Evolutionary conservation across 495 filamentous ascomycete genomes (phyloP).

Genomic region (Darksidea phi): DNA sequence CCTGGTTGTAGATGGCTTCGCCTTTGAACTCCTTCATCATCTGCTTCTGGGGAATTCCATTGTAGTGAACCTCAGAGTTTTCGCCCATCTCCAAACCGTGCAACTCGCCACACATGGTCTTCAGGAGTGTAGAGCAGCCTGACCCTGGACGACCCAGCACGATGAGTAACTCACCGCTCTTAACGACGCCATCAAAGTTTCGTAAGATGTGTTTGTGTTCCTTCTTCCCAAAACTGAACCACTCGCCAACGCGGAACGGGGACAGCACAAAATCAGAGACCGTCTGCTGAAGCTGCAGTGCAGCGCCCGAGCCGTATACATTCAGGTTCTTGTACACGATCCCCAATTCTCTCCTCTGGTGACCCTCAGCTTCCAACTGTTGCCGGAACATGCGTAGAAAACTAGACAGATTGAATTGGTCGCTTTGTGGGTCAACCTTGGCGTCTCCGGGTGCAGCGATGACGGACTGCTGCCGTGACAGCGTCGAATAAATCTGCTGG

Average conservation of each 20-base stretch:
- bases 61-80: constrained; percentile 25
- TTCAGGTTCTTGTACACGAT: constrained; percentile 21
- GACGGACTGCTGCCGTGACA: not conserved
- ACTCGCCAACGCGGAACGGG: not conserved
- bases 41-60: constrained; percentile 26
- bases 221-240: constrained; percentile 24
- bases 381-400: constrained; percentile 11
- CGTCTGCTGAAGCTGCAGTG: constrained; percentile 16
- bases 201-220: constrained; percentile 20
- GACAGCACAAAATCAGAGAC: constrained; percentile 4
- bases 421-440: constrained; percentile 10
- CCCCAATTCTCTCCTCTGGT: constrained; percentile 5
- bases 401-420: constrained; percentile 10
- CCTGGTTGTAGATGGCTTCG: constrained; percentile 38
- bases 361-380: constrained; percentile 12
- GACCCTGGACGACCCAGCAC: constrained; percentile 51
- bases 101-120: constrained; percentile 20
- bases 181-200: constrained; percentile 21
- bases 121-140: constrained; percentile 48
- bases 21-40: constrained; percentile 42
- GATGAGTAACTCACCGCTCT: constrained; percentile 48
- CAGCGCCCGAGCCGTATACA: constrained; percentile 11
- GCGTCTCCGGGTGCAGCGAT: constrained; percentile 12
- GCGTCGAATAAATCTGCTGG: constrained; percentile 1
- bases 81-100: constrained; percentile 18